Evolutionary conservation across 1,284 basidiomycete species (phyloP).

Genomic region (Grifola frondosa): DNA sequence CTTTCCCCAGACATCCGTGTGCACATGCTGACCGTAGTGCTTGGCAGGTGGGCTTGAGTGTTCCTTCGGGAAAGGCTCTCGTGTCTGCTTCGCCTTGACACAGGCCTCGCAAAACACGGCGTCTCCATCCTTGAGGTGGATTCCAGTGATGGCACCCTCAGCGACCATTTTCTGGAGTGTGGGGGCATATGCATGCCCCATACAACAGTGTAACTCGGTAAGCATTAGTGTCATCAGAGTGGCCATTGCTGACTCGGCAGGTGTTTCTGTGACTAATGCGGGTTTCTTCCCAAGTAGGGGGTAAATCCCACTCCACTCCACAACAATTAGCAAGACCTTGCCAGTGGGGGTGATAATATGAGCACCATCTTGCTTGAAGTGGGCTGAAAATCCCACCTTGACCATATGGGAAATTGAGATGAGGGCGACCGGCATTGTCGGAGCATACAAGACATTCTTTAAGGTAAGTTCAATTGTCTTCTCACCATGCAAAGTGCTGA

Average conservation of each 20-base stretch:
- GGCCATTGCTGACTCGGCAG: slow-evolving; percentile 2
- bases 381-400: slow-evolving; percentile 21
- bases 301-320: slow-evolving; percentile 27
- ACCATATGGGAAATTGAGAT: slow-evolving; percentile 33
- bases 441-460: slow-evolving; percentile 33
- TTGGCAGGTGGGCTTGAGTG: slow-evolving; percentile 25
- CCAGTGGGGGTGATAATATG: slow-evolving; percentile 18
- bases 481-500: slow-evolving; percentile 13
- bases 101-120: slow-evolving; percentile 28
- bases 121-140: slow-evolving; percentile 26
- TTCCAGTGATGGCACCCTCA: slow-evolving; percentile 29
- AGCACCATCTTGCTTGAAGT: slow-evolving; percentile 21
- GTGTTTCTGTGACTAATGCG: not conserved
- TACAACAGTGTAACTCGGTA: slow-evolving; percentile 30
- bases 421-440: slow-evolving; percentile 33
- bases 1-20: slow-evolving; percentile 40
- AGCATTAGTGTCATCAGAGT: slow-evolving; percentile 9
- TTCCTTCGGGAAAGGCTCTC: slow-evolving; percentile 31
- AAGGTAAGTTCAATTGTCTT: slow-evolving; percentile 18
- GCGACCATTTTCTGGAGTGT: slow-evolving; percentile 27
- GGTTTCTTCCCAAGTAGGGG: slow-evolving; percentile 6
- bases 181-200: slow-evolving; percentile 35
- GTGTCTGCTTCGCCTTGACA: slow-evolving; percentile 32
- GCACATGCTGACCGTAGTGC: slow-evolving; percentile 34
- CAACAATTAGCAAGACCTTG: slow-evolving; percentile 22